Evolutionary conservation across 352 stramenopile species (phyloP).

Genomic region (Globisporangium cystogenes): DNA sequence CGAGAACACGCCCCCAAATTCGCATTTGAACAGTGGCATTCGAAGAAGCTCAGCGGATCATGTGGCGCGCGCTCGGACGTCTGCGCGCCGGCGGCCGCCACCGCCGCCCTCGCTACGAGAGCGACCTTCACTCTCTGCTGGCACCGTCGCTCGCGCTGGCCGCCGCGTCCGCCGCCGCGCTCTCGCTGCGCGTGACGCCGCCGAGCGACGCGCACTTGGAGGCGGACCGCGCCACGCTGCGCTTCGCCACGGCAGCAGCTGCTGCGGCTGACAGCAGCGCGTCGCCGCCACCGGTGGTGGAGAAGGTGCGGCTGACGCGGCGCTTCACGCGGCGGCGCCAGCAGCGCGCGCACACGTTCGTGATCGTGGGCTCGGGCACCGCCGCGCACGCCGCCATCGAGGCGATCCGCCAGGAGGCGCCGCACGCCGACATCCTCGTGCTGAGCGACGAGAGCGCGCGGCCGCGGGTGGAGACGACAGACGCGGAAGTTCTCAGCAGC

Average conservation of each 20-base stretch:
- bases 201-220: not conserved
- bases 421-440: constrained; percentile 81
- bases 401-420: constrained; percentile 81
- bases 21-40: too few relatives aligned
- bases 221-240: not conserved
- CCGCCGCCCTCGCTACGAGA: not conserved
- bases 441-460: constrained; percentile 77
- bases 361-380: constrained; percentile 87
- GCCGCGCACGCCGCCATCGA: constrained; percentile 89
- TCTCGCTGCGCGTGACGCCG: not conserved
- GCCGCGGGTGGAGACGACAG: constrained; percentile 54
- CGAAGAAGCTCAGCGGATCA: not conserved
- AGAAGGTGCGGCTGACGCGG: constrained; percentile 42
- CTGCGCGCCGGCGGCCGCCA: not conserved
- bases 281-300: not conserved
- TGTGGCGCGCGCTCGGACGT: not conserved
- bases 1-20: too few relatives aligned
- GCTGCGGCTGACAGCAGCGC: too few relatives aligned
- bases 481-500: too few relatives aligned
- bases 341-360: constrained; percentile 81
- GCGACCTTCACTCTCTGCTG: not conserved
- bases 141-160: not conserved
- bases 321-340: constrained; percentile 66
- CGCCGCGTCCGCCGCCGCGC: too few relatives aligned
- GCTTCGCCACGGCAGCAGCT: too few relatives aligned